These are phyloP conservation scores for Mayamaea pseudoterrestris DNA, from an alignment of 108 stramenopile genomes.

Conservation along the genomic window DNA sequence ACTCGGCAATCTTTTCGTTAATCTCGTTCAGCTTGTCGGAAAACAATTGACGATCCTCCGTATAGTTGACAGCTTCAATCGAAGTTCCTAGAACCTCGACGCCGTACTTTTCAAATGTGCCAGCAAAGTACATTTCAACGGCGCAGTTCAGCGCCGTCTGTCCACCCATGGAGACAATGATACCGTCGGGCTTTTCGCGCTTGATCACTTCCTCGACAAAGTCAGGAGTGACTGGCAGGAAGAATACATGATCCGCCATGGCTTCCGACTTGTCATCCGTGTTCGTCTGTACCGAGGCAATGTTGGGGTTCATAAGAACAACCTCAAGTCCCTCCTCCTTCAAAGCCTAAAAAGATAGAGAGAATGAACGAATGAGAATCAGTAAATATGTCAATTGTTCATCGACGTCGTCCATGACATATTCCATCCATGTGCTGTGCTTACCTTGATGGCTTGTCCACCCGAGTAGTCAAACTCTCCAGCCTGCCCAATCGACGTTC, in stretches of 20 bases:
- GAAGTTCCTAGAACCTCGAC: slow-evolving; percentile 93
- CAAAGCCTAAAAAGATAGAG: slow-evolving; percentile 78
- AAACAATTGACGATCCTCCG: slow-evolving; percentile 97
- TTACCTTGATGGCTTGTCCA: slow-evolving; percentile 96
- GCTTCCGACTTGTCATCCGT: slow-evolving; percentile 74
- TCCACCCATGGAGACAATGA: slow-evolving; percentile 96
- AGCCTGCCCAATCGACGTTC: slow-evolving; percentile 97
- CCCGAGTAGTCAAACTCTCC: slow-evolving; percentile 99
- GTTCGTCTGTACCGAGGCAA: slow-evolving; percentile 98
- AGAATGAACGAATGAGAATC: slow-evolving; percentile 11
- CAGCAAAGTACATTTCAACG: slow-evolving; percentile 80
- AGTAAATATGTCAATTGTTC: background rate
- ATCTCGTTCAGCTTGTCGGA: slow-evolving; percentile 88
- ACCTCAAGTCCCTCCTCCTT: slow-evolving; percentile 98
- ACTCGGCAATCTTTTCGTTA: slow-evolving; percentile 92
- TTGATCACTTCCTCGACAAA: slow-evolving; percentile 94
- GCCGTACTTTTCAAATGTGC: slow-evolving; percentile 86
- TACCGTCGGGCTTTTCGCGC: slow-evolving; percentile 95
- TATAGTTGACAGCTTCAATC: slow-evolving; percentile 88
- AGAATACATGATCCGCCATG: slow-evolving; percentile 90
- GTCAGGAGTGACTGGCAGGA: slow-evolving; percentile 93
- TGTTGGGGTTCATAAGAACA: slow-evolving; percentile 99
- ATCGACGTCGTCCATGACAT: background rate
- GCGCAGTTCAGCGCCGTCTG: slow-evolving; percentile 98
- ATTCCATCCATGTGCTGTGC: slow-evolving; percentile 23